Percentiles rank a stretch among this genome's conserved stretches.
Evolutionary conservation across 2,329 filamentous ascomycete genomes (phyloP).

Genomic region (Cadophora sp.): DNA sequence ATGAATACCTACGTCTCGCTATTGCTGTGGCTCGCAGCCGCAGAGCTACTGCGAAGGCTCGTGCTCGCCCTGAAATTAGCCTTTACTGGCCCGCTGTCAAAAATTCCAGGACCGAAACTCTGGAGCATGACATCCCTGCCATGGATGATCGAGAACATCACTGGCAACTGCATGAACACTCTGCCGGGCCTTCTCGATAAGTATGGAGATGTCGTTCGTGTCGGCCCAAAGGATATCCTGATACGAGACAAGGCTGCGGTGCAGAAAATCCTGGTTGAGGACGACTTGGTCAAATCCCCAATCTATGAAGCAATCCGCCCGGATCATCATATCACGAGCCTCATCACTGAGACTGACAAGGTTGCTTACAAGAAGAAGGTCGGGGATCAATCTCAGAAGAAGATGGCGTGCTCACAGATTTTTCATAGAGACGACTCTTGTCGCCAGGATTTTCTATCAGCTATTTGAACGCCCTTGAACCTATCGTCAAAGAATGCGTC

Average conservation of each 20-base stretch:
- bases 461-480: conserved; percentile 33
- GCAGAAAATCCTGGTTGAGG: conserved; percentile 30
- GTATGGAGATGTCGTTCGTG: conserved; percentile 32
- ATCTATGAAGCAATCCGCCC: conserved; percentile 25
- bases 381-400: not conserved
- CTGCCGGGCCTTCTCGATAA: conserved; percentile 23
- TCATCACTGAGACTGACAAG: conserved; percentile 32
- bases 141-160: conserved; percentile 30
- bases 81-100: conserved; percentile 31
- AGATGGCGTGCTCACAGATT: not conserved
- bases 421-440: conserved; percentile 28
- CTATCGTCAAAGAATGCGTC: conserved; percentile 30
- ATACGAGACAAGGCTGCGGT: conserved; percentile 27
- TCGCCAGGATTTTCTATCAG: conserved; percentile 34
- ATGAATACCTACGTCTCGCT: conserved; percentile 17
- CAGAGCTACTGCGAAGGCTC: conserved; percentile 25
- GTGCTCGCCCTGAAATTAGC: conserved; percentile 22
- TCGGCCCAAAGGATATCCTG: conserved; percentile 30
- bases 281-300: conserved; percentile 29
- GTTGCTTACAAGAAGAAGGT: conserved; percentile 32
- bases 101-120: conserved; percentile 31
- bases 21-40: conserved; percentile 7
- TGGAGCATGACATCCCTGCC: conserved; percentile 24
- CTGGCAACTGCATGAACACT: conserved; percentile 26
- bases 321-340: conserved; percentile 18